Evolutionary conservation across 1,284 basidiomycete genomes (phyloP).

Genomic region (Ceratobasidium sp.): DNA sequence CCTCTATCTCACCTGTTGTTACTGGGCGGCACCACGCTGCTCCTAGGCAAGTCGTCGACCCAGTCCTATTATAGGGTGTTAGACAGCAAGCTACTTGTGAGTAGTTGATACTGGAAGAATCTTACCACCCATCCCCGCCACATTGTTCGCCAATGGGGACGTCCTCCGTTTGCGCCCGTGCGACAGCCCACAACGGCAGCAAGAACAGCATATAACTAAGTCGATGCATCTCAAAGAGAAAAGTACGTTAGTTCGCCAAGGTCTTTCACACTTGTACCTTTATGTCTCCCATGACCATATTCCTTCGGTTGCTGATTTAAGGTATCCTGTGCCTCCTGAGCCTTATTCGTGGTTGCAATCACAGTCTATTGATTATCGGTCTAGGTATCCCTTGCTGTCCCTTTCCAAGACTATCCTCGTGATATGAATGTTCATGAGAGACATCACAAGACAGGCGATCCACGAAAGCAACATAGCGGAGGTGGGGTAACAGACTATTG

Average conservation of each 20-base stretch:
- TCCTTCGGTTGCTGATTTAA: neutral
- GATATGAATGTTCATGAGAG: neutral
- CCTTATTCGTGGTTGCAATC: neutral
- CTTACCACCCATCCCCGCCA: conserved; percentile 13
- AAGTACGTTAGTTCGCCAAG: neutral
- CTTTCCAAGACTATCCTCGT: neutral
- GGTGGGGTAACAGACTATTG: too few species aligned
- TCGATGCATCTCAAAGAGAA: neutral
- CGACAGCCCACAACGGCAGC: neutral
- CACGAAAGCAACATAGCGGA: neutral
- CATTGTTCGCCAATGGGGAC: conserved; percentile 28
- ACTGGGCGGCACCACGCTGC: conserved; percentile 6
- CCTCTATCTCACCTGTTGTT: neutral
- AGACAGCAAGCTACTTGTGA: neutral
- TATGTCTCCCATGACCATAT: neutral
- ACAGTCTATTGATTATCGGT: conserved; percentile 1
- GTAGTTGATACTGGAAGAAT: too few species aligned
- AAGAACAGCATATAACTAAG: neutral
- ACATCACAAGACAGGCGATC: neutral
- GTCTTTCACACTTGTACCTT: neutral
- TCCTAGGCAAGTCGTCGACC: neutral
- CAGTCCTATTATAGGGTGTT: neutral
- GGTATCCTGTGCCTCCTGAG: neutral
- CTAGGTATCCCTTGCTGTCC: neutral
- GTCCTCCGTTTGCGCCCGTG: neutral